Conservation (phyloP, 768 basidiomycete species). For the Rhodosporidiobolus odoratus region DNA sequence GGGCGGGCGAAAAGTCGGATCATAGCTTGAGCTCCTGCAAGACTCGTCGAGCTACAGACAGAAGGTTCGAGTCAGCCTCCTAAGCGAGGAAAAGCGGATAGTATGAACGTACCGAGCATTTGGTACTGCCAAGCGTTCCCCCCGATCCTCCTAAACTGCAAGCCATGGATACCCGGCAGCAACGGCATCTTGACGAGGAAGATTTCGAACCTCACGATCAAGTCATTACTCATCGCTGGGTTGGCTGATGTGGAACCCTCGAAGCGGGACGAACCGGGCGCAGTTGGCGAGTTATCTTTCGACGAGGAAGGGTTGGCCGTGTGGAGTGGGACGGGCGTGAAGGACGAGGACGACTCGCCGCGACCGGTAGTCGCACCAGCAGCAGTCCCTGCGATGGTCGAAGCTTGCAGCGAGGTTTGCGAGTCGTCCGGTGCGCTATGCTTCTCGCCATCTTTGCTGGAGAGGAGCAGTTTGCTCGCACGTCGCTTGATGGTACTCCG, state of each 20-base stretch:
- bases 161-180: constrained; percentile 62
- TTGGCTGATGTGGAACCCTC: constrained; percentile 50
- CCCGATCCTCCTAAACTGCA: constrained; percentile 84
- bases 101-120: constrained; percentile 60
- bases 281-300: constrained; percentile 37
- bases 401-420: constrained; percentile 18
- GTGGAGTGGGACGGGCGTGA: constrained; percentile 33
- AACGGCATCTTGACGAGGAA: constrained; percentile 97
- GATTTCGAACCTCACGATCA: constrained; percentile 93
- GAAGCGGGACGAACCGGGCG: constrained; percentile 41
- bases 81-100: neutral
- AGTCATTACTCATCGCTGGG: constrained; percentile 47
- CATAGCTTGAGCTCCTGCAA: constrained; percentile 37
- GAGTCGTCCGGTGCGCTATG: constrained; percentile 4
- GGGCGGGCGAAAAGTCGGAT: neutral
- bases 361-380: neutral
- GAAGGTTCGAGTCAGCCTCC: neutral
- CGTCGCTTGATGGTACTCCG: constrained; percentile 25
- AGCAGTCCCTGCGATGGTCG: neutral
- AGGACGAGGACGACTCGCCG: constrained; percentile 31
- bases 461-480: constrained; percentile 30
- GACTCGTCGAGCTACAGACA: constrained; percentile 24
- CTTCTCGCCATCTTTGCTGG: constrained; percentile 24
- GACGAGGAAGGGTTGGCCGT: neutral
- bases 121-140: constrained; percentile 98